Evolutionary conservation across 176 grass and related monocot species (phyloP), one percentile per base, ranked within the genome.

Genomic region (Pontederia crassipes): DNA sequence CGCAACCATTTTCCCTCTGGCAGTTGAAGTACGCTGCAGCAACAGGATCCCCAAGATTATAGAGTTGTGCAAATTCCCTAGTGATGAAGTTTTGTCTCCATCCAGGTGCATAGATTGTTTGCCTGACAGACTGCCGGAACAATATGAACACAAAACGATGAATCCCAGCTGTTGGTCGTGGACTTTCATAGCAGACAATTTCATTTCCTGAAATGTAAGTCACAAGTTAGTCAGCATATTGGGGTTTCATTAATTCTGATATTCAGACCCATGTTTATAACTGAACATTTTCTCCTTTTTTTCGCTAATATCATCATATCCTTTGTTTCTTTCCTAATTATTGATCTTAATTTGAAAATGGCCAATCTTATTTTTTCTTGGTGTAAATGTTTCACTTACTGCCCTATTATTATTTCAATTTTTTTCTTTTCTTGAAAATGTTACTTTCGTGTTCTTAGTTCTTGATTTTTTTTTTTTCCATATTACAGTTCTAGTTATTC

Each of bases 41-140:
- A 16, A 89, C 88, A 46, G 88, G 88, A 52, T 67, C 47, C 52
- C 94, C 93, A 53, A 92, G 79, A 72, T 81, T 83, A 68, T 98
- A 89, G 24, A 88, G 61, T 51, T 85, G 88, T 9, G 88, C 74
- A 62, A 98, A 93, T 61, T 98, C 88, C 61, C 81, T 92, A 11
- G 85, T 89, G 80, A 89, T 98, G 79, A 98, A 98, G 78, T 98
- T 92, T 16, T 26, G 79, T 67, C 88, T 92, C 94, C 94, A 98
- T 75, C 88, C 94, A 62, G 88, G 94, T 67, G 79, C 74, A 68
- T 89, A 81, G 76, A 98, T 76, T 9, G 88, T 83, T 64, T 98
- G 88, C 28, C 73, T 66, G 65, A 86, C 24, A 48, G 82, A 83
- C 58, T 98, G 94, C 14, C 84, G 77, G 74, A 98, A 98, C 64